phyloP scores from a whole-genome alignment of 148 eudicot genomes.

The Camellia sinensis region DNA sequence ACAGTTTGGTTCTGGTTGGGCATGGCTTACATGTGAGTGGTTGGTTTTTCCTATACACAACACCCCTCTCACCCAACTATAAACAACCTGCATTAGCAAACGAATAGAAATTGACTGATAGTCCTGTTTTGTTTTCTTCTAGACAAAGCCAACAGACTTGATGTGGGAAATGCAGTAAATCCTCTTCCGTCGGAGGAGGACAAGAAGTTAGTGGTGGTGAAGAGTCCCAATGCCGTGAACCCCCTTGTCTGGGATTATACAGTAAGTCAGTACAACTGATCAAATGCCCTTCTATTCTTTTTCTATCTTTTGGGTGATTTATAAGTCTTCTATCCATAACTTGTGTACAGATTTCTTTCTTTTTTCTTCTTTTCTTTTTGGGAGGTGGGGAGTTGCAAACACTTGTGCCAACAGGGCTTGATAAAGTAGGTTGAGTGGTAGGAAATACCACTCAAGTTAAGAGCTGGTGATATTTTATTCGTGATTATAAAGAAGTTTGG shows the following conservation, averaged over 20 bases:
- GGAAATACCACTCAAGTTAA: not conserved
- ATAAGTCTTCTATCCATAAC: not conserved
- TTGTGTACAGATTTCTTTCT: not conserved
- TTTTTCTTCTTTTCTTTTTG: not conserved
- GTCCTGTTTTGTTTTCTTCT: conserved; percentile 8
- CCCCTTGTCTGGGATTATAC: conserved; percentile 88
- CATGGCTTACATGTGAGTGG: conserved; percentile 93
- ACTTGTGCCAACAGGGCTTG: not conserved
- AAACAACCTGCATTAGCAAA: not conserved
- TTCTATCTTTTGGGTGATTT: not conserved
- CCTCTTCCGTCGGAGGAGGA: conserved; percentile 81
- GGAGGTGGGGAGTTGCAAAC: not conserved
- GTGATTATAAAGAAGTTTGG: not conserved
- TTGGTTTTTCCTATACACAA: not conserved
- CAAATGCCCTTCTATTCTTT: not conserved
- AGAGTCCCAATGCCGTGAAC: conserved; percentile 91
- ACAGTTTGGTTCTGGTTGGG: conserved; percentile 99
- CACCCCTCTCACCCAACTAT: not conserved
- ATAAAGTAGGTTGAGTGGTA: not conserved
- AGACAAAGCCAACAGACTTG: conserved; percentile 74
- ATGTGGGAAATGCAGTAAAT: conserved; percentile 70
- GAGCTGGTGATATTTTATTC: not conserved
- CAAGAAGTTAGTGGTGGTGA: conserved; percentile 83
- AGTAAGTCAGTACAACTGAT: conserved; percentile 43
- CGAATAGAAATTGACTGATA: not conserved